phyloP scores from a whole-genome alignment of 2,329 filamentous ascomycete genomes.

The Microcyclosporella mali region DNA sequence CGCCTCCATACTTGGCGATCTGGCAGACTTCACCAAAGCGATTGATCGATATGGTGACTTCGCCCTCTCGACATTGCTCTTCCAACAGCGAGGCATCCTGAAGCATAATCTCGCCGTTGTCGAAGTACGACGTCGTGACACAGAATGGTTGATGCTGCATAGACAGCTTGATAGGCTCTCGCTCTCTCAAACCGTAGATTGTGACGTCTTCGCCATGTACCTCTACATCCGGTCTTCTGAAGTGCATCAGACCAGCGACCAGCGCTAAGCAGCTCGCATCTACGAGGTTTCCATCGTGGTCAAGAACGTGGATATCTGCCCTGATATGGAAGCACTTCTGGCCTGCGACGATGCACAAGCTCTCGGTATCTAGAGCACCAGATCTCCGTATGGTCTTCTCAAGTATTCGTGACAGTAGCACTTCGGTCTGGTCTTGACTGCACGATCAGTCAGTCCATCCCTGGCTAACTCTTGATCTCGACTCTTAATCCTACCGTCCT shows the following conservation, averaged over 20 bases:
- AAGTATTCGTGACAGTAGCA: slow-evolving; percentile 77
- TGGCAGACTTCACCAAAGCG: slow-evolving; percentile 85
- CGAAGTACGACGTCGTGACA: slow-evolving; percentile 80
- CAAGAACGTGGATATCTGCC: slow-evolving; percentile 84
- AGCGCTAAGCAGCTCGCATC: slow-evolving; percentile 82
- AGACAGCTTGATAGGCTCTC: slow-evolving; percentile 82
- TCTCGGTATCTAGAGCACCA: slow-evolving; percentile 89
- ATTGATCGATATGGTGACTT: slow-evolving; percentile 79
- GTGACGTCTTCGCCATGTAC: slow-evolving; percentile 80
- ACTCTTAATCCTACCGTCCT: slow-evolving; percentile 51
- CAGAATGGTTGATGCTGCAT: slow-evolving; percentile 91
- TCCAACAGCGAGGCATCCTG: slow-evolving; percentile 68
- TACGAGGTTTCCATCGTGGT: slow-evolving; percentile 83
- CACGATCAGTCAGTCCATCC: slow-evolving; percentile 59
- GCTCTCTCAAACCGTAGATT: slow-evolving; percentile 75
- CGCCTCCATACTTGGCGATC: slow-evolving; percentile 82
- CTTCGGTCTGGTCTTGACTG: slow-evolving; percentile 51
- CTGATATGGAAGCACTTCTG: slow-evolving; percentile 87
- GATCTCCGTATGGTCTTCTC: slow-evolving; percentile 93
- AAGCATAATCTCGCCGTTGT: slow-evolving; percentile 62
- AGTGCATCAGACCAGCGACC: slow-evolving; percentile 83
- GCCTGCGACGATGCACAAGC: slow-evolving; percentile 84
- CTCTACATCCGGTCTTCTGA: slow-evolving; percentile 80
- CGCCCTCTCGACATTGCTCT: slow-evolving; percentile 67
- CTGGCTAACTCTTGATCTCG: slow-evolving; percentile 23